phyloP scores from a whole-genome alignment of 192 early-diverging fungal genomes.

The Backusella circina region DNA sequence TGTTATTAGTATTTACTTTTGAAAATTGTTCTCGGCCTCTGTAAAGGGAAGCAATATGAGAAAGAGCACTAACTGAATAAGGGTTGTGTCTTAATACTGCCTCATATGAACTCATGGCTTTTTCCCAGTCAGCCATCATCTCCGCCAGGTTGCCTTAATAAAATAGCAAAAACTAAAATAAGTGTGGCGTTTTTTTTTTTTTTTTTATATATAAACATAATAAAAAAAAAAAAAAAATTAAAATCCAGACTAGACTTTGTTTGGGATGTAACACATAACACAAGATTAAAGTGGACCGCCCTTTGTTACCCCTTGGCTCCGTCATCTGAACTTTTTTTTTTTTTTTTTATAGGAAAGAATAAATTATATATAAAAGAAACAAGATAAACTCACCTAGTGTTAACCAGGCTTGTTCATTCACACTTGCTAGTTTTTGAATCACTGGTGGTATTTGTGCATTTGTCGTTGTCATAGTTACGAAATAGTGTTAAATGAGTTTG shows the following conservation, averaged over 20 bases:
- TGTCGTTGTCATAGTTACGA: neutral
- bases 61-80: constrained; percentile 80
- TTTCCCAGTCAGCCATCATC: constrained; percentile 64
- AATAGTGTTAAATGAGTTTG: too few species aligned
- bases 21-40: constrained; percentile 78
- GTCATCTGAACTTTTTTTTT: constrained; percentile 3
- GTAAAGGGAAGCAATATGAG: constrained; percentile 81
- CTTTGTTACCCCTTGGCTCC: neutral
- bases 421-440: constrained; percentile 26
- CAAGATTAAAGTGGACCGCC: neutral
- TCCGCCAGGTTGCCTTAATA: constrained; percentile 29
- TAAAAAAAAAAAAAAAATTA: neutral
- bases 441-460: constrained; percentile 2
- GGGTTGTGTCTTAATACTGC: constrained; percentile 89
- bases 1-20: constrained; percentile 42
- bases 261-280: neutral
- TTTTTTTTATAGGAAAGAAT: constrained; percentile 1
- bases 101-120: constrained; percentile 85
- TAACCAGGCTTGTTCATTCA: constrained; percentile 34
- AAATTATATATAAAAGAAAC: neutral
- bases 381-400: constrained; percentile 24
- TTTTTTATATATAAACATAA: neutral
- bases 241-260: constrained; percentile 1
- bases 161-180: constrained; percentile 3
- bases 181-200: neutral